Percentiles rank a stretch among this genome's conserved stretches.
Evolutionary conservation across 306 rosid species (phyloP).

Genomic region (Cicer chorassanicum): DNA sequence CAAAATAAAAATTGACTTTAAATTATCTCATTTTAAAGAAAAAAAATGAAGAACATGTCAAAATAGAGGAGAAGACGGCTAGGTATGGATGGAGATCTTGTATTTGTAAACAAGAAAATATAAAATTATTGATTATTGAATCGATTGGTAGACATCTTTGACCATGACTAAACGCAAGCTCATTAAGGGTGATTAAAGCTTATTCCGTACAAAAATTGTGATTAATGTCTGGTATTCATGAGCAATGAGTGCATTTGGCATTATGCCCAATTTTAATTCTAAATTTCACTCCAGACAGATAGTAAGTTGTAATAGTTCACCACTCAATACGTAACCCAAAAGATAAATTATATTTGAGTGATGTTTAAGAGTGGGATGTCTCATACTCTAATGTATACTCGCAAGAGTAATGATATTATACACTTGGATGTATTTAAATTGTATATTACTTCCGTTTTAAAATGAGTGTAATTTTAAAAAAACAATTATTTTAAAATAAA

Average conservation of each 20-base stretch:
- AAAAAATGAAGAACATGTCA: no score
- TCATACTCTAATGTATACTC: background rate
- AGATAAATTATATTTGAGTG: slow-evolving; percentile 11
- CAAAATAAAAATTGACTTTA: no score
- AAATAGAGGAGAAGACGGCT: no score
- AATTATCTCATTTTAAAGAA: no score
- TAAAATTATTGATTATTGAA: background rate
- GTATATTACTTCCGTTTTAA: no score
- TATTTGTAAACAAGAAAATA: background rate
- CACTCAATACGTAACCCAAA: slow-evolving; percentile 9
- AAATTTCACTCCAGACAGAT: slow-evolving; percentile 23
- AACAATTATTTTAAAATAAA: no score
- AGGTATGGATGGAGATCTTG: background rate
- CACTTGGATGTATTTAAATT: background rate
- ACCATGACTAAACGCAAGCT: slow-evolving; percentile 9
- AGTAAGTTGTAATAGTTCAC: background rate
- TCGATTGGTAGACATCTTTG: background rate
- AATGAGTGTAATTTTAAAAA: no score
- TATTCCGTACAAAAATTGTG: background rate
- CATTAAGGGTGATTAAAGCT: slow-evolving; percentile 8
- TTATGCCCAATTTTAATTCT: background rate
- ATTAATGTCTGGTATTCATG: background rate
- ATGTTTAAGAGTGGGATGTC: slow-evolving; percentile 3
- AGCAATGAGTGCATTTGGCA: slow-evolving; percentile 4
- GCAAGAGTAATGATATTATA: background rate